Base-by-base conservation (phyloP, 2,329 filamentous ascomycete genomes). In the Alternaria postmessia region DNA sequence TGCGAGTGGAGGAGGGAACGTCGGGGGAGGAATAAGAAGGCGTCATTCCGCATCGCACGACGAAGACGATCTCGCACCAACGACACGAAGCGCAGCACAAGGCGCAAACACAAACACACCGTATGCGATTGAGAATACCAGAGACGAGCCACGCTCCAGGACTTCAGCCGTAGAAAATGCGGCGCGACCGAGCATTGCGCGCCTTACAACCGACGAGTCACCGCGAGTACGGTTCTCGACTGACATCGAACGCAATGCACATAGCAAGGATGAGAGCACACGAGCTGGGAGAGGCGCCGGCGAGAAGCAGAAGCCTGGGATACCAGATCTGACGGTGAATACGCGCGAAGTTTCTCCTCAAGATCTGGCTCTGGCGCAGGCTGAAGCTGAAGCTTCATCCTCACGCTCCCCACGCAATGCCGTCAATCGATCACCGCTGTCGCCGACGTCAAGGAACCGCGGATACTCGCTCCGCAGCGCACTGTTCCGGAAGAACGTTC, bases 401-500 rank as follows among this genome's bases (percentile, higher is more conserved):
- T 60, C 66, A 5, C 56, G 41, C 16, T 44, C 65, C 12, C 72
- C 68, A 30, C 62, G 61, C 16, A 66, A 54, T 59, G 28, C 62
- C 16, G 54, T 57, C 16, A 62, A 62, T 49, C 67, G 56, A 8
- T 76, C 75, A 12, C 77, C 75, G 8, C 59, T 79, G 5, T 79
- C 79, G 1, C 75, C 78, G 1, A 67, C 68, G n/a, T 66, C 67
- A 16, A 72, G 81, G 28, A 75, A 67, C 55, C 75, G 82, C 62
- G 82, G 81, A 8, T 75, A 82, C 57, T 83, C 82, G 26, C 68
- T 83, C 30, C 79, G 82, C 16, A 81, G 80, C 56, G 76, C 80
- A 2, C 66, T 84, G 2, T 82, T 83, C 58, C 71, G 77, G 43
- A 75, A 73, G 54, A 82, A 82, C 52, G 73, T 82, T 48, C 65